Evolutionary conservation across 2,329 filamentous ascomycete species (phyloP).

Genomic region (Monosporascus ibericus): DNA sequence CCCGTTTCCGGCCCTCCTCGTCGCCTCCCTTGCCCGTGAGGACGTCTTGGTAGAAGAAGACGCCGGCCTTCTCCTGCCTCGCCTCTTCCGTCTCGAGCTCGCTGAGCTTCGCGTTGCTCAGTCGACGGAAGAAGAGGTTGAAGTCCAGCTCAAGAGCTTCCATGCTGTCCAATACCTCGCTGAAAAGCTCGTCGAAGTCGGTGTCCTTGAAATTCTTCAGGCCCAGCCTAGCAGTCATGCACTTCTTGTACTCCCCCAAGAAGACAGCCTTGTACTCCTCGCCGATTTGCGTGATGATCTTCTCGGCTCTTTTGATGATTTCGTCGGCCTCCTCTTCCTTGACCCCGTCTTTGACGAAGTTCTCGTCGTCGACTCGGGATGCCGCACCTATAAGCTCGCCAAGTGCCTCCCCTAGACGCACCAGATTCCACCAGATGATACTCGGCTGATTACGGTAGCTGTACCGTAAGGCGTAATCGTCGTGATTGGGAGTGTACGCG

Average conservation of each 20-base stretch:
- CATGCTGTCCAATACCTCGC: slow-evolving; percentile 74
- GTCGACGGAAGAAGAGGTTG: slow-evolving; percentile 82
- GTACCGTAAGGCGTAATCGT: slow-evolving; percentile 82
- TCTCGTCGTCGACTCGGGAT: slow-evolving; percentile 60
- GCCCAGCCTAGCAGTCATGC: slow-evolving; percentile 78
- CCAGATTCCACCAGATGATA: slow-evolving; percentile 98
- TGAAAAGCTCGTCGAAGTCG: slow-evolving; percentile 78
- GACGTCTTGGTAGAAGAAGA: slow-evolving; percentile 78
- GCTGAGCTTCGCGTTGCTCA: slow-evolving; percentile 57
- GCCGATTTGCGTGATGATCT: slow-evolving; percentile 70
- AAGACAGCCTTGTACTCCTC: slow-evolving; percentile 89
- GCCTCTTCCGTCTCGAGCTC: slow-evolving; percentile 60
- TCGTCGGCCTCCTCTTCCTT: slow-evolving; percentile 58
- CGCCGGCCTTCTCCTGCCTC: slow-evolving; percentile 56
- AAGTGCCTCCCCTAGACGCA: slow-evolving; percentile 80
- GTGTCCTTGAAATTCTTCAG: slow-evolving; percentile 61
- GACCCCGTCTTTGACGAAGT: slow-evolving; percentile 69
- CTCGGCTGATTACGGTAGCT: slow-evolving; percentile 90
- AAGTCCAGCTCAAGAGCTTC: slow-evolving; percentile 84
- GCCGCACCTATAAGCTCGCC: slow-evolving; percentile 85
- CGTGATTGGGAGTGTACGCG: slow-evolving; percentile 91
- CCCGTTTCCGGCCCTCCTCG: slow-evolving; percentile 55
- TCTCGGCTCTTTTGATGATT: slow-evolving; percentile 76
- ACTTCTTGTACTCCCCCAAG: slow-evolving; percentile 76
- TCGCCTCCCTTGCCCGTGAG: slow-evolving; percentile 53